Percentiles rank a stretch among this genome's conserved stretches.
Conservation (phyloP, 441 rosid genomes). For the Rhodomyrtus psidioides region DNA sequence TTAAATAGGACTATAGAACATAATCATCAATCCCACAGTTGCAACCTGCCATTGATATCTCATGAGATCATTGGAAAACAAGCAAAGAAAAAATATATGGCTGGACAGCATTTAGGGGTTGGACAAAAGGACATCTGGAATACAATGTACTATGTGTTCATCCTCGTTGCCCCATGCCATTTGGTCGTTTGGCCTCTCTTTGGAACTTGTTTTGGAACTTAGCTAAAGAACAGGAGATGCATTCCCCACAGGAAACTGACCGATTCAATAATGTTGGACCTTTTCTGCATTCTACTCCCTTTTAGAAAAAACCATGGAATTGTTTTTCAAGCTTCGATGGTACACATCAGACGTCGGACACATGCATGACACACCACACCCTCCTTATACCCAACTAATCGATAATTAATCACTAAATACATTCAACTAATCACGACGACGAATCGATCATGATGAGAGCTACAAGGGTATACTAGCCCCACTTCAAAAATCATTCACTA, state of each 20-base stretch:
- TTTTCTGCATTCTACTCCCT: background rate
- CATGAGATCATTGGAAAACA: background rate
- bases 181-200: background rate
- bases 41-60: constrained; percentile 5
- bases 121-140: background rate
- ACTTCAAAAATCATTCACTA: background rate
- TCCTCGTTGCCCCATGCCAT: constrained; percentile 8
- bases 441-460: background rate
- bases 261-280: constrained; percentile 3
- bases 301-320: background rate
- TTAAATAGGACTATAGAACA: background rate
- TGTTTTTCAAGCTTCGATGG: background rate
- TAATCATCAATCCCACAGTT: background rate
- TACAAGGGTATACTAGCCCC: background rate
- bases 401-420: background rate
- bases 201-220: background rate
- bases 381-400: background rate
- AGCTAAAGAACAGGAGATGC: background rate
- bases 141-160: background rate
- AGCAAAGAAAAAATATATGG: background rate
- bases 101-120: background rate
- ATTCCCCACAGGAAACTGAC: constrained; percentile 7
- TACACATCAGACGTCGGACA: background rate
- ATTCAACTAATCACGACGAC: background rate
- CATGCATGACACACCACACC: background rate